Percentiles rank a stretch among this genome's conserved stretches.
Conservation (phyloP, 176 grass and related monocot species). For the Poa pratensis region DNA sequence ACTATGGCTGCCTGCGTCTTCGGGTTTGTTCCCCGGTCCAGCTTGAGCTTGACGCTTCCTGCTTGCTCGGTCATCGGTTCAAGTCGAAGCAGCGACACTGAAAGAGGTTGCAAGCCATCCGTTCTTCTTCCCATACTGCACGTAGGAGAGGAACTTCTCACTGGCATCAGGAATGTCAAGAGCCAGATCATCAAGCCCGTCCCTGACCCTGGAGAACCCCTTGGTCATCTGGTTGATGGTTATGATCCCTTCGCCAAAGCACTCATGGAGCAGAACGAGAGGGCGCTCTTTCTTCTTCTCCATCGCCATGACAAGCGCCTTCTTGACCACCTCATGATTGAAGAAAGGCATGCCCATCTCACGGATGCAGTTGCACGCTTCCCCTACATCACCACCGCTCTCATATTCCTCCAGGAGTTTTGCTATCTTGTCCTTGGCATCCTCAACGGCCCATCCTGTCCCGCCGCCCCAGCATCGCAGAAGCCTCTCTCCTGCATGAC, state of each 20-base stretch:
- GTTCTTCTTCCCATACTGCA: conserved; percentile 61
- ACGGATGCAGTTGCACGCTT: conserved; percentile 93
- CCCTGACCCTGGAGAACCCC: conserved; percentile 84
- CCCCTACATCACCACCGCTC: conserved; percentile 81
- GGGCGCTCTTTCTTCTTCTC: conserved; percentile 78
- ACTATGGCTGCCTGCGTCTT: conserved; percentile 17
- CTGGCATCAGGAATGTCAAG: conserved; percentile 89
- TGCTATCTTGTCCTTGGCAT: conserved; percentile 86
- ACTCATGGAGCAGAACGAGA: conserved; percentile 70
- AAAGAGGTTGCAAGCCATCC: conserved; percentile 77
- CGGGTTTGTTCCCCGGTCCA: conserved; percentile 27
- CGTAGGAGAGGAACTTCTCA: conserved; percentile 72
- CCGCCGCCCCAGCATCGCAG: conserved; percentile 95
- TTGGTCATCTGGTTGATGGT: conserved; percentile 96
- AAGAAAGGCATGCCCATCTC: conserved; percentile 93
- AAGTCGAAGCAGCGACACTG: conserved; percentile 29
- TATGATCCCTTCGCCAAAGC: conserved; percentile 89
- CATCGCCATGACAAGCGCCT: conserved; percentile 86
- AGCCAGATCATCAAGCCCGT: conserved; percentile 90
- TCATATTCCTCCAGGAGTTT: conserved; percentile 94
- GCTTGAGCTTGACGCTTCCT: conserved; percentile 35
- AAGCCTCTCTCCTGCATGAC: conserved; percentile 92
- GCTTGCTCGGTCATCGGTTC: conserved; percentile 26
- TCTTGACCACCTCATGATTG: conserved; percentile 97
- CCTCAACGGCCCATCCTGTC: conserved; percentile 83